These are phyloP conservation scores for Paracoccidioides brasiliensis DNA, from an alignment of 2,329 filamentous ascomycete genomes.

Conservation along the genomic window DNA sequence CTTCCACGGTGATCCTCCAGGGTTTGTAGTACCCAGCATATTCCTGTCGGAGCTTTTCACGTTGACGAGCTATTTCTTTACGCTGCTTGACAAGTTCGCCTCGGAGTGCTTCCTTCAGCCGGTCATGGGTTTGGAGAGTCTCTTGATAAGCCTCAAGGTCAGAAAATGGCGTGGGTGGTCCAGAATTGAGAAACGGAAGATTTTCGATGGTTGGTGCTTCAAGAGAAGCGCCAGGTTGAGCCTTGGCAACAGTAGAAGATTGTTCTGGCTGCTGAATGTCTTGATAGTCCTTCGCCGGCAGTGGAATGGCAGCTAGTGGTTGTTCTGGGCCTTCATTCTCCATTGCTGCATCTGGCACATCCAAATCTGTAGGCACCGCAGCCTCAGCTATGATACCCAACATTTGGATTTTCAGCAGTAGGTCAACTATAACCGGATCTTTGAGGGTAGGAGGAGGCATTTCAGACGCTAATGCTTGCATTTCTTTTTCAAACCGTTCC, in stretches of 20 bases:
- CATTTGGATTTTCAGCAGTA: conserved; percentile 33
- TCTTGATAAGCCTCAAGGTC: conserved; percentile 34
- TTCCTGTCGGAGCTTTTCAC: conserved; percentile 27
- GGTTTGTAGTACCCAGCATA: conserved; percentile 32
- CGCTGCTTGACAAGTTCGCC: conserved; percentile 27
- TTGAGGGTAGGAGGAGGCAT: conserved; percentile 31
- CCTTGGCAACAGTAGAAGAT: neutral
- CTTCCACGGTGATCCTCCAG: conserved; percentile 33
- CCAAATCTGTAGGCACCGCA: conserved; percentile 16
- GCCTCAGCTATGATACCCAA: conserved; percentile 31
- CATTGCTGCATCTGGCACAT: conserved; percentile 14
- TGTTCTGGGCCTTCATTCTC: conserved; percentile 10
- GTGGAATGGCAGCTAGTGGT: conserved; percentile 11
- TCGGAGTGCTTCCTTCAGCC: conserved; percentile 27
- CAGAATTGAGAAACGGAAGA: conserved; percentile 34
- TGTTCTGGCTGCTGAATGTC: conserved; percentile 10
- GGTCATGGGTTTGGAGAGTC: conserved; percentile 25
- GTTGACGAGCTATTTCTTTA: conserved; percentile 27
- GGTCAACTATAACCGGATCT: conserved; percentile 28
- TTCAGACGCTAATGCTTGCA: conserved; percentile 29
- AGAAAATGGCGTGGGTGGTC: conserved; percentile 31
- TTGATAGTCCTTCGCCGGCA: conserved; percentile 15
- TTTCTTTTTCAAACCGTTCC: conserved; percentile 32
- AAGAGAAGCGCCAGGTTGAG: conserved; percentile 10
- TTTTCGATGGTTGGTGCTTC: conserved; percentile 28